Conservation (phyloP, 2,329 filamentous ascomycete species). For the Dactylellina parvicollis region DNA sequence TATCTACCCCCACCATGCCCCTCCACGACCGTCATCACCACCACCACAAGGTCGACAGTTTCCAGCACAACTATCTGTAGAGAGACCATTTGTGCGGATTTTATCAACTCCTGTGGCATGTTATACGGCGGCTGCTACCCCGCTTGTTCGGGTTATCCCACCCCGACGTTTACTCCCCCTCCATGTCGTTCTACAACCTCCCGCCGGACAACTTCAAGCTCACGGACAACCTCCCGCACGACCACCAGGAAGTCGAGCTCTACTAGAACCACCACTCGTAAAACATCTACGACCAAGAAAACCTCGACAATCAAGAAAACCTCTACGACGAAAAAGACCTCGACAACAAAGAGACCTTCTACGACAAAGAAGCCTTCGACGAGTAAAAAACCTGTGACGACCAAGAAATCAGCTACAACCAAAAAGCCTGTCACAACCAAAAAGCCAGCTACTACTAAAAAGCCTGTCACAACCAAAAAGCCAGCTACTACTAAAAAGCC, state of each 20-base stretch:
- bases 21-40: not conserved
- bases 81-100: slow-evolving; percentile 48
- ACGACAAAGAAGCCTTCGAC: not conserved
- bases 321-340: not conserved
- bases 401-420: slow-evolving; percentile 7
- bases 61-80: slow-evolving; percentile 10
- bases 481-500: not conserved
- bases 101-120: slow-evolving; percentile 44
- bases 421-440: slow-evolving; percentile 24
- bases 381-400: slow-evolving; percentile 6
- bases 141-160: slow-evolving; percentile 14
- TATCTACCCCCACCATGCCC: not conserved
- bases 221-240: not conserved
- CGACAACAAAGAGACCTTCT: not conserved
- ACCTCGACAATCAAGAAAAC: not conserved
- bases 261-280: not conserved
- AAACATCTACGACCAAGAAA: not conserved
- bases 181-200: slow-evolving; percentile 7
- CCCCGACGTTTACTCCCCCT: slow-evolving; percentile 30
- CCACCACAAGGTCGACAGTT: slow-evolving; percentile 3
- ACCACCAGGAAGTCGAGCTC: not conserved
- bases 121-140: slow-evolving; percentile 43
- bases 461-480: not conserved
- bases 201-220: not conserved
- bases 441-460: not conserved